Percentiles rank a stretch among this genome's conserved stretches.
Evolutionary conservation across 305 asterid species (phyloP).

Genomic region (Fraxinus sp.): DNA sequence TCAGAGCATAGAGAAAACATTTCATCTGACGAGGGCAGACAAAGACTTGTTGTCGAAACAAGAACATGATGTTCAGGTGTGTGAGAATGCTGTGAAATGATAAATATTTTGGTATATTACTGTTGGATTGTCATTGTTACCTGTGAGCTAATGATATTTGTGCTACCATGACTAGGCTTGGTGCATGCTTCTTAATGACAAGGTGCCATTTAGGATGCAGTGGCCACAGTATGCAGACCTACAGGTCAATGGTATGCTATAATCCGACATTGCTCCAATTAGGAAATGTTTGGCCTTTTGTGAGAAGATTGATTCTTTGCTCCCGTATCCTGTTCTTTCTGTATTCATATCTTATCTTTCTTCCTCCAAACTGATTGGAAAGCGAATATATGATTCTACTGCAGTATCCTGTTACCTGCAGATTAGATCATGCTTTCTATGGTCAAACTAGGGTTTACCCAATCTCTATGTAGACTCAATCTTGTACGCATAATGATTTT

Average conservation of each 20-base stretch:
- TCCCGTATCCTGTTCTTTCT: not conserved
- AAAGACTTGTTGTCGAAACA: constrained; percentile 76
- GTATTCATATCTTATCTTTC: not conserved
- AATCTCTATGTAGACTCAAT: not conserved
- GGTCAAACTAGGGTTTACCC: not conserved
- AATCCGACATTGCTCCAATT: constrained; percentile 23
- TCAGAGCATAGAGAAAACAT: constrained; percentile 81
- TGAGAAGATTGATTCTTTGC: constrained; percentile 8
- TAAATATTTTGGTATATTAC: not conserved
- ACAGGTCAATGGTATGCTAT: constrained; percentile 80
- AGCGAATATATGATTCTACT: constrained; percentile 2
- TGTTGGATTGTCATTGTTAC: constrained; percentile 1
- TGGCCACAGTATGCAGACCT: constrained; percentile 98
- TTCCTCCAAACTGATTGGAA: constrained; percentile 17
- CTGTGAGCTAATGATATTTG: constrained; percentile 15
- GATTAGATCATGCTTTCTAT: constrained; percentile 4
- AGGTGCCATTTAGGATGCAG: constrained; percentile 97
- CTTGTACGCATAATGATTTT: not conserved
- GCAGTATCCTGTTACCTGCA: constrained; percentile 6
- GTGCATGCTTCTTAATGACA: constrained; percentile 99
- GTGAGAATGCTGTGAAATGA: constrained; percentile 25
- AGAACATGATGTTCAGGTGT: constrained; percentile 93
- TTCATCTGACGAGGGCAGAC: constrained; percentile 82
- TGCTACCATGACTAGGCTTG: constrained; percentile 68
- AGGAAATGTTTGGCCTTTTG: constrained; percentile 16